These are phyloP conservation scores for Luzula sylvatica DNA, from an alignment of 176 grass and related monocot species.

Conservation along the genomic window DNA sequence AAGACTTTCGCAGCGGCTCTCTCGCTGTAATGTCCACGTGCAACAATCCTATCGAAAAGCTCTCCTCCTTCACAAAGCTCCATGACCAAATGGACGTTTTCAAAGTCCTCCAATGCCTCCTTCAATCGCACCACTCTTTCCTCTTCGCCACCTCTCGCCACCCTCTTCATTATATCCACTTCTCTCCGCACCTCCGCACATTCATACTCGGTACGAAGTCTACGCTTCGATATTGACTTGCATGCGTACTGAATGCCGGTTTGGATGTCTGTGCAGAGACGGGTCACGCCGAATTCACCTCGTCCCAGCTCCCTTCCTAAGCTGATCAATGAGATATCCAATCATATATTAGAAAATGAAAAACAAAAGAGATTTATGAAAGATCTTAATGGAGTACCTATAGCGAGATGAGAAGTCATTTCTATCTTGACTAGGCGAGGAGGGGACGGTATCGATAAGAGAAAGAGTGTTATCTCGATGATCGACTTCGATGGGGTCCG, in stretches of 20 bases:
- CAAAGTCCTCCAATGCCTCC: constrained; percentile 54
- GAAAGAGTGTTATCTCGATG: not conserved
- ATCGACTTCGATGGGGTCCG: not conserved
- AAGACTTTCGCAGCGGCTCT: constrained; percentile 52
- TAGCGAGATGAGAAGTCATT: constrained; percentile 9
- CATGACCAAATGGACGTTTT: constrained; percentile 56
- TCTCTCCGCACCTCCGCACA: constrained; percentile 58
- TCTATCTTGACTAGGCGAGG: not conserved
- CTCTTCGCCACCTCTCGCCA: constrained; percentile 24
- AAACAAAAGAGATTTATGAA: not conserved
- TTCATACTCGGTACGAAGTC: constrained; percentile 37
- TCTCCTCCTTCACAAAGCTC: constrained; percentile 65
- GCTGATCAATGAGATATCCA: constrained; percentile 30
- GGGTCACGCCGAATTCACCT: constrained; percentile 79
- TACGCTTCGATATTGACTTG: constrained; percentile 58
- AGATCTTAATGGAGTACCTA: constrained; percentile 1
- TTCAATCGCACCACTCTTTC: constrained; percentile 28
- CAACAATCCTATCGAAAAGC: constrained; percentile 61
- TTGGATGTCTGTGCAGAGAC: constrained; percentile 37
- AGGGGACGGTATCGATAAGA: constrained; percentile 3
- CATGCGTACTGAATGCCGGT: constrained; percentile 61
- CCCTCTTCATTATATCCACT: constrained; percentile 43
- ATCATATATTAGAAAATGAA: constrained; percentile 14
- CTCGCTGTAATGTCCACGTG: constrained; percentile 47
- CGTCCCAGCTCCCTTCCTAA: constrained; percentile 66